These are phyloP conservation scores for Macrophomina phaseolina DNA, from an alignment of 2,329 filamentous ascomycete genomes.

Conservation along the genomic window DNA sequence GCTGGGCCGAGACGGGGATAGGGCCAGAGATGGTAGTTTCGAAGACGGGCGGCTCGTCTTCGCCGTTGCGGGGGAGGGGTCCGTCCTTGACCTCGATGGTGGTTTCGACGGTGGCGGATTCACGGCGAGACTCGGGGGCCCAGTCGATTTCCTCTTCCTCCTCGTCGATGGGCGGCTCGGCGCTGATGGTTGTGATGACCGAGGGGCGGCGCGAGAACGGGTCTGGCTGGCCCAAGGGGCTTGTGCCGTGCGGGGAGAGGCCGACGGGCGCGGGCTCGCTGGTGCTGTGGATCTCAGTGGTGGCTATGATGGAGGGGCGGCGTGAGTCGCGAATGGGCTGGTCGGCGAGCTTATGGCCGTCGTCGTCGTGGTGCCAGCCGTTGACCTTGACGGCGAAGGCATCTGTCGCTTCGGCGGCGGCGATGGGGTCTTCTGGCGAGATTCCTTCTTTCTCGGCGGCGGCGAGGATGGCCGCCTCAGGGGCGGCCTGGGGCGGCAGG, in stretches of 20 bases:
- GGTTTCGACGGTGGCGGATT: constrained; percentile 17
- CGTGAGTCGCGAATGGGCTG: constrained; percentile 8
- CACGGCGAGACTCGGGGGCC: constrained; percentile 5
- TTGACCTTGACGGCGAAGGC: constrained; percentile 8
- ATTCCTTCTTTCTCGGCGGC: background rate
- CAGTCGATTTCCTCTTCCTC: constrained; percentile 6
- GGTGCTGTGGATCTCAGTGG: constrained; percentile 4
- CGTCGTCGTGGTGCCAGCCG: constrained; percentile 12
- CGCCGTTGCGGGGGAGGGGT: background rate
- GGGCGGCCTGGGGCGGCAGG: background rate
- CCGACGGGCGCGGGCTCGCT: background rate
- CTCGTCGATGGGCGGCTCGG: constrained; percentile 20
- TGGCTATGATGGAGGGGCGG: constrained; percentile 15
- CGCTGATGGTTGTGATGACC: constrained; percentile 20
- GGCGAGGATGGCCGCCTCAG: background rate
- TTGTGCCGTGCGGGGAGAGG: background rate
- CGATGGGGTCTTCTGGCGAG: background rate
- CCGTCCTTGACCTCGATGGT: constrained; percentile 4
- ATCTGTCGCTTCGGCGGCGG: background rate
- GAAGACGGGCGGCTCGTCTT: background rate
- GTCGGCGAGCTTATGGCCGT: background rate
- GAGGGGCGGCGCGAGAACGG: constrained; percentile 16
- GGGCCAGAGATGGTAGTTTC: constrained; percentile 14
- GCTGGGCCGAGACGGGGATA: background rate
- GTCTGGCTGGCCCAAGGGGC: background rate